Percentiles rank a stretch among this genome's conserved stretches.
Conservation (phyloP, 2,329 filamentous ascomycete species). For the Aaosphaeria pasadenensis region DNA sequence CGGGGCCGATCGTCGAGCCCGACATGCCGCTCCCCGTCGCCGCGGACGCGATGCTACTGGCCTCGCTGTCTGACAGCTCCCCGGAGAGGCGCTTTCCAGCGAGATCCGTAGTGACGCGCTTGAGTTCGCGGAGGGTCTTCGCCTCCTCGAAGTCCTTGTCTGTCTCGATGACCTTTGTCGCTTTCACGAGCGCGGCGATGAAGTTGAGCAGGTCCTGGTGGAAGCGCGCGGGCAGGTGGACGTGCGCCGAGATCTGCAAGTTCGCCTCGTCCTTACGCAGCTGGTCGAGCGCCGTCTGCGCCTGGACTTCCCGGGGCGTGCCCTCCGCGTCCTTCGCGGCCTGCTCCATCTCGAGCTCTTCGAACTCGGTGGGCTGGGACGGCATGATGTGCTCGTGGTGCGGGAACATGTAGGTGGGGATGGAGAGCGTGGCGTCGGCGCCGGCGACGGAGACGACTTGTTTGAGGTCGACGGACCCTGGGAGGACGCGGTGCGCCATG, state of each 20-base stretch:
- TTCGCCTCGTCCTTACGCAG: slow-evolving; percentile 47
- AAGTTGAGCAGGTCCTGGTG: slow-evolving; percentile 54
- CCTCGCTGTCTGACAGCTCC: slow-evolving; percentile 17
- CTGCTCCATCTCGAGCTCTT: slow-evolving; percentile 31
- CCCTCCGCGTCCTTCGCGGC: slow-evolving; percentile 44
- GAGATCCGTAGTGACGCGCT: slow-evolving; percentile 10
- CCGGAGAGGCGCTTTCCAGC: too few relatives aligned
- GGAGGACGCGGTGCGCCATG: slow-evolving; percentile 49
- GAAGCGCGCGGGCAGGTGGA: slow-evolving; percentile 48
- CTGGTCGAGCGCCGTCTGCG: slow-evolving; percentile 39
- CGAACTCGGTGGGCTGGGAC: slow-evolving; percentile 32
- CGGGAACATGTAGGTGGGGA: slow-evolving; percentile 51
- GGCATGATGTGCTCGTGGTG: slow-evolving; percentile 56
- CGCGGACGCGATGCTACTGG: slow-evolving; percentile 17
- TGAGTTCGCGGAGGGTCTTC: slow-evolving; percentile 19
- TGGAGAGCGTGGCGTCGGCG: slow-evolving; percentile 47
- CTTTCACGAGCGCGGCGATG: slow-evolving; percentile 55
- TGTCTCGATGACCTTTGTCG: slow-evolving; percentile 53
- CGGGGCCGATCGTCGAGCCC: slow-evolving; percentile 6
- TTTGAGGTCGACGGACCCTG: slow-evolving; percentile 41
- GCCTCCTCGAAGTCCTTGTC: slow-evolving; percentile 45
- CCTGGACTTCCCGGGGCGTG: slow-evolving; percentile 42
- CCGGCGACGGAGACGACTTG: slow-evolving; percentile 52
- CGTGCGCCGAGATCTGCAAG: slow-evolving; percentile 49
- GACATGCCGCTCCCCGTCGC: slow-evolving; percentile 13